A percentile compares a stretch with the other conserved stretches of the same genome.
phyloP scores from a whole-genome alignment of 2,329 filamentous ascomycete genomes.

The Rhytidhysteron rufulum region DNA sequence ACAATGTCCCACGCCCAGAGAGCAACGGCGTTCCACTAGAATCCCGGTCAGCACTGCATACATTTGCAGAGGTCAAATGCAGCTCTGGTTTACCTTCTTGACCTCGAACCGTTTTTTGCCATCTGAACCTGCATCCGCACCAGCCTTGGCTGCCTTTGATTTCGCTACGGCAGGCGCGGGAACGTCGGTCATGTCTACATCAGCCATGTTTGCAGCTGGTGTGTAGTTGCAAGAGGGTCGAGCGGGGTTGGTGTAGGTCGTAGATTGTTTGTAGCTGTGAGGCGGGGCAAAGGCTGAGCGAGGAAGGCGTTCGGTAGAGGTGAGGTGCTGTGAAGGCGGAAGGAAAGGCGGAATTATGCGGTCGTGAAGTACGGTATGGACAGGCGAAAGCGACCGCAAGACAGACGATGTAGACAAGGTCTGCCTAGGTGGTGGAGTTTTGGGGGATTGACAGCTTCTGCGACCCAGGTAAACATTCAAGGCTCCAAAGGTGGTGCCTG shows the following conservation, averaged over 20 bases:
- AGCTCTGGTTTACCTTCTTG: slow-evolving; percentile 72
- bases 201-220: slow-evolving; percentile 63
- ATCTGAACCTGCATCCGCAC: slow-evolving; percentile 52
- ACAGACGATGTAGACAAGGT: not conserved
- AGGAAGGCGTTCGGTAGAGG: slow-evolving; percentile 7
- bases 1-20: slow-evolving; percentile 99
- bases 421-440: not conserved
- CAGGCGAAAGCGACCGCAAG: not conserved
- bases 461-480: not conserved
- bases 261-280: too few species aligned
- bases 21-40: slow-evolving; percentile 94
- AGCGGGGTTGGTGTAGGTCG: slow-evolving; percentile 7
- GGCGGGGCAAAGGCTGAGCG: too few species aligned
- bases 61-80: not conserved
- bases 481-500: not conserved
- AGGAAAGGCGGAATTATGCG: not conserved
- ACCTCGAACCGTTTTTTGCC: slow-evolving; percentile 96
- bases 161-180: slow-evolving; percentile 56
- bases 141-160: slow-evolving; percentile 49
- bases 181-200: slow-evolving; percentile 95
- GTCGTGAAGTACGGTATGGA: not conserved
- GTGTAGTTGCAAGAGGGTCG: slow-evolving; percentile 17
- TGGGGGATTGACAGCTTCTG: not conserved
- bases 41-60: slow-evolving; percentile 13
- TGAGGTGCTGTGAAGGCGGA: not conserved